A percentile compares a stretch with the other conserved stretches of the same genome.
phyloP scores from a whole-genome alignment of 1,284 basidiomycete genomes.

The Peniophora sp. region DNA sequence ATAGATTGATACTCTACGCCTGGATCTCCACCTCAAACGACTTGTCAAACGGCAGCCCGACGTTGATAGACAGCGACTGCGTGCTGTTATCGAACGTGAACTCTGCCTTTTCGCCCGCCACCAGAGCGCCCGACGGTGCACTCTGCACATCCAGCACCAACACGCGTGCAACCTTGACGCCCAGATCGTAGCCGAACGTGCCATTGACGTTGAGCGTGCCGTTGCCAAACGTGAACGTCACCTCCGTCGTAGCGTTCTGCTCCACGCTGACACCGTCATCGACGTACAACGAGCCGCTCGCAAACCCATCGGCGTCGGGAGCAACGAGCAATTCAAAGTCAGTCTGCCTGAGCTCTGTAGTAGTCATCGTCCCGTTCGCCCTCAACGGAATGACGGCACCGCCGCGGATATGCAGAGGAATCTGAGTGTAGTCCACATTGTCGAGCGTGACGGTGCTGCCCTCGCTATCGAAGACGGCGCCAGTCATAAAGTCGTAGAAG shows the following conservation, averaged over 20 bases:
- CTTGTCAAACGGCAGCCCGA: slow-evolving; percentile 27
- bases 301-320: slow-evolving; percentile 37
- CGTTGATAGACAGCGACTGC: slow-evolving; percentile 33
- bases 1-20: too few relatives aligned
- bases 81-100: slow-evolving; percentile 24
- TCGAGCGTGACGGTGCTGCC: slow-evolving; percentile 37
- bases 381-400: slow-evolving; percentile 53
- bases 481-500: slow-evolving; percentile 57
- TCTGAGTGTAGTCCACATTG: slow-evolving; percentile 46
- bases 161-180: slow-evolving; percentile 36
- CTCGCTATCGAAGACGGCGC: slow-evolving; percentile 36
- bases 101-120: slow-evolving; percentile 23
- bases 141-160: slow-evolving; percentile 33
- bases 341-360: slow-evolving; percentile 40
- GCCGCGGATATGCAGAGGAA: slow-evolving; percentile 55
- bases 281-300: slow-evolving; percentile 46
- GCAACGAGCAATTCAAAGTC: slow-evolving; percentile 61
- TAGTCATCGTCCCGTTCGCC: slow-evolving; percentile 49
- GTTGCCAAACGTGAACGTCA: slow-evolving; percentile 35
- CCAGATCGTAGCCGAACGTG: slow-evolving; percentile 37
- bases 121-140: slow-evolving; percentile 24
- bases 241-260: slow-evolving; percentile 32
- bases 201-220: slow-evolving; percentile 40
- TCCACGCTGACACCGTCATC: slow-evolving; percentile 56
- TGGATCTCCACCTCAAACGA: slow-evolving; percentile 25